Conservation (phyloP, 306 rosid species). For the Lablab purpureus region DNA sequence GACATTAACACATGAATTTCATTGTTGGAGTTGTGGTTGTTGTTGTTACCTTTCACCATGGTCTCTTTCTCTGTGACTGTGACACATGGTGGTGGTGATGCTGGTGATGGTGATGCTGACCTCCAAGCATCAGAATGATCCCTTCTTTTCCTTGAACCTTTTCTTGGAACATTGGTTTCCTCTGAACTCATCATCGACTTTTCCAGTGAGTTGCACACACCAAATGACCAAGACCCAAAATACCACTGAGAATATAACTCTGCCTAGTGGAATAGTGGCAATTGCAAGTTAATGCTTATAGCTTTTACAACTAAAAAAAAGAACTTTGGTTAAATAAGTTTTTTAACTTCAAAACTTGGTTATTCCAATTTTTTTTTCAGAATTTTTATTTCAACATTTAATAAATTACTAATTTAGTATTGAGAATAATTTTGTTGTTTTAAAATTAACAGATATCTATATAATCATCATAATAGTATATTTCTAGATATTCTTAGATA, state of each 20-base stretch:
- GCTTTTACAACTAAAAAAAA: background rate
- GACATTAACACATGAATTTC: slow-evolving; percentile 41
- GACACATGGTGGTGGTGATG: slow-evolving; percentile 41
- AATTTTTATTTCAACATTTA: too few relatives aligned
- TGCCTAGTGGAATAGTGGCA: background rate
- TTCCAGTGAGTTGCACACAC: background rate
- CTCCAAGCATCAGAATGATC: slow-evolving; percentile 49
- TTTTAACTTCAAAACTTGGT: too few relatives aligned
- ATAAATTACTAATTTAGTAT: too few relatives aligned
- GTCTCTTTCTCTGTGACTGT: slow-evolving; percentile 17
- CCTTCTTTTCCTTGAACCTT: slow-evolving; percentile 38
- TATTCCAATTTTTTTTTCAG: too few relatives aligned
- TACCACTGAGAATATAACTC: slow-evolving; percentile 3
- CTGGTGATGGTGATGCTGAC: slow-evolving; percentile 2
- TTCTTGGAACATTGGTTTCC: slow-evolving; percentile 22
- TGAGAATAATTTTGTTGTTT: too few relatives aligned
- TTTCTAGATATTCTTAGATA: too few relatives aligned
- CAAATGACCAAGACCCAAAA: background rate
- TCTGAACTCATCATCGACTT: slow-evolving; percentile 37
- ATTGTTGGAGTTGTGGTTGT: background rate
- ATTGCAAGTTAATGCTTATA: slow-evolving; percentile 32
- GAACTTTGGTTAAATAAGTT: too few relatives aligned
- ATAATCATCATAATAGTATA: too few relatives aligned
- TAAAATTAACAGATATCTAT: too few relatives aligned
- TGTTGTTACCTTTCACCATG: slow-evolving; percentile 24